Conservation (phyloP, 352 stramenopile species). For the Phytophthora brassicae region DNA sequence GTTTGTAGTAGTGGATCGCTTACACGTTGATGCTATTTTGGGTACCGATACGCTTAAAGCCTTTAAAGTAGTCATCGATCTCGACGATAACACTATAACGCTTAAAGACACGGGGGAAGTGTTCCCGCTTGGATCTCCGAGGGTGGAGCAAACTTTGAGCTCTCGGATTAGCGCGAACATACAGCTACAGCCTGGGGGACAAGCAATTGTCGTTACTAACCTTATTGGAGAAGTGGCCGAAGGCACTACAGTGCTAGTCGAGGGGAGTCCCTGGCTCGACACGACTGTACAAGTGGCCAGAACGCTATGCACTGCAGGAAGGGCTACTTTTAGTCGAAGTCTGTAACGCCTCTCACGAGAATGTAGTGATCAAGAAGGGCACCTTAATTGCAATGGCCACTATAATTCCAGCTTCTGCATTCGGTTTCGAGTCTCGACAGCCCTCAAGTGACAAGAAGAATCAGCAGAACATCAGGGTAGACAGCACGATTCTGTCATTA, state of each 20-base stretch:
- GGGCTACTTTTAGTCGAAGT: neutral
- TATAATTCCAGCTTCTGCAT: too few species aligned
- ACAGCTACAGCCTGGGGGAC: neutral
- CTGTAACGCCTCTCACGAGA: slow-evolving; percentile 3
- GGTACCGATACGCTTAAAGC: slow-evolving; percentile 6
- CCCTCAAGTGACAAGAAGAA: too few species aligned
- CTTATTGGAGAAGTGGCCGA: neutral
- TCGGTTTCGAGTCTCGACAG: too few species aligned
- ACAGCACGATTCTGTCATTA: too few species aligned
- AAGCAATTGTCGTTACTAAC: neutral
- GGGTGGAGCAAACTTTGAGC: neutral
- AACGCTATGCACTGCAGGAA: slow-evolving; percentile 3
- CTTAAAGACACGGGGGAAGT: slow-evolving; percentile 5
- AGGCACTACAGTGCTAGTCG: neutral
- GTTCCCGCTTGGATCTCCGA: neutral
- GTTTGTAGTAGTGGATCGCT: neutral
- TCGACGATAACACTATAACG: neutral
- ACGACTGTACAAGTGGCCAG: neutral
- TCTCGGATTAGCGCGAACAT: neutral
- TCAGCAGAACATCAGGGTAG: too few species aligned
- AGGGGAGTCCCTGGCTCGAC: neutral
- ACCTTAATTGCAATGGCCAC: neutral
- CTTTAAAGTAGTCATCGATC: slow-evolving; percentile 3
- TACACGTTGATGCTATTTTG: neutral
- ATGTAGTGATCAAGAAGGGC: neutral